Conservation (phyloP, 192 early-diverging fungal genomes). For the Coemansia sp. region DNA sequence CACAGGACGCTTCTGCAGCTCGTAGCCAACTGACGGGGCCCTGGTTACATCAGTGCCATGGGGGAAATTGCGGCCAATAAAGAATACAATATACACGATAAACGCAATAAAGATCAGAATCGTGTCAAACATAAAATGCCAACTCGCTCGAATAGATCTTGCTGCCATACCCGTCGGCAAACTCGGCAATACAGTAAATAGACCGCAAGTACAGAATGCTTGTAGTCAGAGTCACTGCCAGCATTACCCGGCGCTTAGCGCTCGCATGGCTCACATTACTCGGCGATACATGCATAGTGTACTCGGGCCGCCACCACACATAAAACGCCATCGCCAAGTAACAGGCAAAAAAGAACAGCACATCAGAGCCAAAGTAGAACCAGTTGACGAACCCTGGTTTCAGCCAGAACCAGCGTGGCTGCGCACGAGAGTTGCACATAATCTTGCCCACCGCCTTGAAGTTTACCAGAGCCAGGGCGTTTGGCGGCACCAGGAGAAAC, state of each 20-base stretch:
- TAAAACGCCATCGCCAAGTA: conserved; percentile 31
- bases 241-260: conserved; percentile 36
- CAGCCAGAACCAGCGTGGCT: conserved; percentile 26
- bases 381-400: conserved; percentile 40
- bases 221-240: conserved; percentile 33
- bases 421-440: conserved; percentile 10
- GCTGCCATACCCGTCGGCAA: conserved; percentile 42
- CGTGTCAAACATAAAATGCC: conserved; percentile 56
- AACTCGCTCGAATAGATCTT: conserved; percentile 48
- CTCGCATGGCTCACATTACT: conserved; percentile 10
- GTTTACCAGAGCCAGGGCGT: conserved; percentile 41
- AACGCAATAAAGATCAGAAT: conserved; percentile 48
- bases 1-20: too few species aligned
- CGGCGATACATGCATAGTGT: conserved; percentile 12
- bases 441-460: conserved; percentile 40
- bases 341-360: conserved; percentile 47
- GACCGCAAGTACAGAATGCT: conserved; percentile 44
- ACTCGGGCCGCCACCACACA: conserved; percentile 32
- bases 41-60: neutral
- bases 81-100: conserved; percentile 37
- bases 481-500: conserved; percentile 34
- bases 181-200: conserved; percentile 54
- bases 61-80: conserved; percentile 26
- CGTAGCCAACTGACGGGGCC: neutral
- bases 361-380: conserved; percentile 53